Base-by-base conservation (phyloP, 192 early-diverging fungal species). In the Thamnidium elegans region DNA sequence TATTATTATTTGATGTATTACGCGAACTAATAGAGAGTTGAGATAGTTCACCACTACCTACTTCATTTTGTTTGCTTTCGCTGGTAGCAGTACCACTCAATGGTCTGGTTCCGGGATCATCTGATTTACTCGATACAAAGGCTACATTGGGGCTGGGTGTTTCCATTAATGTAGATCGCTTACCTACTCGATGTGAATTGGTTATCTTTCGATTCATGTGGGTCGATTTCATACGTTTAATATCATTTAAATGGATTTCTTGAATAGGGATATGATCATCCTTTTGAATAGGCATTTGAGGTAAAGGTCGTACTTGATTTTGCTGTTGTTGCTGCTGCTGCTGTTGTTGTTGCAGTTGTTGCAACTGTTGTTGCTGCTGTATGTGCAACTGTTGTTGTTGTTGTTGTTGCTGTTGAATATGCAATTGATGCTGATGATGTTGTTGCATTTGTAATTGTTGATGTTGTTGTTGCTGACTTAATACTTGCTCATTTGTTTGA, bases 151-250 rank as follows among this genome's bases (percentile, higher is more conserved):
- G 71, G 32, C 71, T 73, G 5, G 71, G 71, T 30, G 71, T 73
- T 47, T 84, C 82, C 68, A 85, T 78, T 15, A 85, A 63, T 30
- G 75, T 79, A n/a, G 77, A 74, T 65, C 79, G 68, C 46, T 79
- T 83, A 11, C 77, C 79, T 20, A 83, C 52, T 17, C 76, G 69
- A 13, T 77, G 76, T 0, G 71, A 66, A 23, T 52, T 63, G 0
- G 58, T 71, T 15, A 68, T 34, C 36, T 63, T 68, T 10, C 71
- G 20, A n/a, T 68, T 68, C 62, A 67, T 65, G 14, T 81, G 79
- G 6, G 78, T 78, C n/a, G 84, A 83, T 60, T 83, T 85, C 47
- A 81, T 78, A 21, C 81, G 79, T 50, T 83, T 83, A 45, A 85
- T 83, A 55, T 85, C 83, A 2, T 73, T 72, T 7, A 79, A 65